Evolutionary conservation across 176 grass and related monocot species (phyloP).

Genomic region (Oryza meyeriana): DNA sequence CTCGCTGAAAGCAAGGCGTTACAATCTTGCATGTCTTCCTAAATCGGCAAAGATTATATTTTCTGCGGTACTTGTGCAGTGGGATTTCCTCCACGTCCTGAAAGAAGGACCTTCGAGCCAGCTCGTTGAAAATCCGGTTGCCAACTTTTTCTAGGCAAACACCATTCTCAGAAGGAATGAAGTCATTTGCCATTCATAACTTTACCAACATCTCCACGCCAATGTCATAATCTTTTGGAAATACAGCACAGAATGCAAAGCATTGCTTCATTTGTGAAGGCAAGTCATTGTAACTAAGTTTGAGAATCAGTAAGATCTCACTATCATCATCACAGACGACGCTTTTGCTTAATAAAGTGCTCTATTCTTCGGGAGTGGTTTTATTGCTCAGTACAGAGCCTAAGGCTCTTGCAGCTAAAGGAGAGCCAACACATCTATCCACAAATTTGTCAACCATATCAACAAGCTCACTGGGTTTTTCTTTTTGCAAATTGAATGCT

Average conservation of each 20-base stretch:
- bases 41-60: too few species aligned
- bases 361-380: neutral
- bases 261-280: neutral
- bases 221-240: neutral
- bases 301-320: neutral
- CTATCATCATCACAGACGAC: neutral
- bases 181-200: neutral
- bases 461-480: neutral
- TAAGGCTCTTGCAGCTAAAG: slow-evolving; percentile 6
- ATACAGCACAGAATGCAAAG: neutral
- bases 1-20: too few species aligned
- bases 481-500: slow-evolving; percentile 2
- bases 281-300: neutral
- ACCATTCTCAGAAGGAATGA: neutral
- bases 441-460: slow-evolving; percentile 10
- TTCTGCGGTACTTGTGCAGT: neutral
- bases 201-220: slow-evolving; percentile 4
- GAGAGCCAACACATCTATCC: slow-evolving; percentile 10
- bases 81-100: neutral
- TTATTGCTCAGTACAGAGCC: slow-evolving; percentile 15
- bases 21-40: neutral
- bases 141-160: neutral
- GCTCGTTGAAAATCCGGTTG: neutral
- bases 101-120: slow-evolving; percentile 2
- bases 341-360: neutral